Evolutionary conservation across 306 rosid species (phyloP).

Genomic region (Cicer arietinum): DNA sequence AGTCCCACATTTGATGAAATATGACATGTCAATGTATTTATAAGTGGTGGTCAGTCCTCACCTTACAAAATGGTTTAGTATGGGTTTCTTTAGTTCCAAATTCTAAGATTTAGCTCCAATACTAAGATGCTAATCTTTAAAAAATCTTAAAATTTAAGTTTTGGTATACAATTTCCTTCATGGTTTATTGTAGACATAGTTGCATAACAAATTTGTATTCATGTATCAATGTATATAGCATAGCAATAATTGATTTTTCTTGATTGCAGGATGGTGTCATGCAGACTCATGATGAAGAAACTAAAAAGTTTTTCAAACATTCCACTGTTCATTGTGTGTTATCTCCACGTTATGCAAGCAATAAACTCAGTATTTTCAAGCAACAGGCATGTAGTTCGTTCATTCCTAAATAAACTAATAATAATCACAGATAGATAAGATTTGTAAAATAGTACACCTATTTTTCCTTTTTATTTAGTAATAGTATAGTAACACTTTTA

Average conservation of each 20-base stretch:
- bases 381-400: conserved; percentile 62
- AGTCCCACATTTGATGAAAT: too few relatives aligned
- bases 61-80: too few relatives aligned
- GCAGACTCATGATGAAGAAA: conserved; percentile 84
- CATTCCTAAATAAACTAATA: too few relatives aligned
- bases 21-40: too few relatives aligned
- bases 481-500: conserved; percentile 6
- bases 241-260: conserved; percentile 24
- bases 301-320: conserved; percentile 66
- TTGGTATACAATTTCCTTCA: background rate
- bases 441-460: too few relatives aligned
- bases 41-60: too few relatives aligned
- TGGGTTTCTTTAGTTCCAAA: too few relatives aligned
- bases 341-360: conserved; percentile 86
- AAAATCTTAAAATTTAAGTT: background rate
- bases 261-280: conserved; percentile 75
- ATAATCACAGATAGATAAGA: too few relatives aligned
- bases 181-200: conserved; percentile 1
- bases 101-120: background rate
- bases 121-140: conserved; percentile 9
- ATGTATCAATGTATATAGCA: background rate
- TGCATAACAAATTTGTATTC: conserved; percentile 23
- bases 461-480: background rate
- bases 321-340: conserved; percentile 81
- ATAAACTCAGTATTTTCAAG: conserved; percentile 81